Conservation (phyloP, 2,329 filamentous ascomycete genomes). For the Talaromyces islandicus region DNA sequence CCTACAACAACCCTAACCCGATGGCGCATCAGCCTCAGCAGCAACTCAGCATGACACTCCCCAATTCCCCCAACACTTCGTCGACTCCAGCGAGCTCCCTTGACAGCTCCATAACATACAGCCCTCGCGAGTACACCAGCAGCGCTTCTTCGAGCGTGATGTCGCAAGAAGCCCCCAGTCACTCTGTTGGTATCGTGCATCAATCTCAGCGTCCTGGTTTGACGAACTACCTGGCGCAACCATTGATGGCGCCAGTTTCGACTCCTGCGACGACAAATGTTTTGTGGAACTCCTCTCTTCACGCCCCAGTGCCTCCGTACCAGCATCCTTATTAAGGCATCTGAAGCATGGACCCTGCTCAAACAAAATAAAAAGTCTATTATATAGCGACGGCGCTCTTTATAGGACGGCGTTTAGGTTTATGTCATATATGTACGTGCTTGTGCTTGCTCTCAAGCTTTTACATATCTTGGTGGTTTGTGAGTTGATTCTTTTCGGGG, state of each 20-base stretch:
- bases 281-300: constrained; percentile 6
- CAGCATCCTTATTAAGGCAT: constrained; percentile 10
- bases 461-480: not conserved
- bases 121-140: constrained; percentile 8
- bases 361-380: not conserved
- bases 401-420: not conserved
- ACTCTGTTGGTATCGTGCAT: not conserved
- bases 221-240: constrained; percentile 6
- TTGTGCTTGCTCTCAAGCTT: not conserved
- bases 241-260: constrained; percentile 3
- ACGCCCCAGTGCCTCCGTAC: constrained; percentile 5
- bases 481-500: not conserved
- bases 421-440: not conserved
- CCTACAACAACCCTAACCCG: constrained; percentile 6
- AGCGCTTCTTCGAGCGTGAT: constrained; percentile 9
- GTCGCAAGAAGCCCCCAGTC: constrained; percentile 10
- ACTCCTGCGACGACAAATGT: constrained; percentile 3
- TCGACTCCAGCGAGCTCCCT: constrained; percentile 10
- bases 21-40: not conserved
- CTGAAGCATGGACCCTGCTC: not conserved
- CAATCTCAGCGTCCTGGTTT: constrained; percentile 2
- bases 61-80: not conserved
- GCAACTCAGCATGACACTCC: not conserved
- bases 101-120: constrained; percentile 9
- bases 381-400: not conserved